A percentile compares a stretch with the other conserved stretches of the same genome.
Conservation (phyloP, 83 land plant species). For the Isoetes engelmannii region DNA sequence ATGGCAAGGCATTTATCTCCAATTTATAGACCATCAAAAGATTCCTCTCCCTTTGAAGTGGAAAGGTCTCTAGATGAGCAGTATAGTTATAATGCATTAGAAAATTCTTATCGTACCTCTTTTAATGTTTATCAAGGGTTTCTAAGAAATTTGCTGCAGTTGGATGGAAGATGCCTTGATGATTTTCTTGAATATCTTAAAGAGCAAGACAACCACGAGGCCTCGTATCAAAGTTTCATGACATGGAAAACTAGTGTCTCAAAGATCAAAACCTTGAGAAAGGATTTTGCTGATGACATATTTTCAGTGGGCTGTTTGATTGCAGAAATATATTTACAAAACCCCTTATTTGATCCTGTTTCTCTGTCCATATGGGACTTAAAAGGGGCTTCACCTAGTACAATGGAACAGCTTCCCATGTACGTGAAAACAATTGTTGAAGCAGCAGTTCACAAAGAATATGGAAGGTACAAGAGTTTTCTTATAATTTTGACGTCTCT, state of each 20-base stretch:
- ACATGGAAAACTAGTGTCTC: slow-evolving; percentile 50
- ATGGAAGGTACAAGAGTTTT: slow-evolving; percentile 43
- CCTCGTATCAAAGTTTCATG: slow-evolving; percentile 50
- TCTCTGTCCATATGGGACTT: slow-evolving; percentile 42
- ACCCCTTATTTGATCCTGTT: slow-evolving; percentile 69
- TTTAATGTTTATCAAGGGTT: background rate
- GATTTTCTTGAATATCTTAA: slow-evolving; percentile 33
- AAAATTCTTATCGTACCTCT: background rate
- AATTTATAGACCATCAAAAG: slow-evolving; percentile 24
- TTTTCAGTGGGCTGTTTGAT: slow-evolving; percentile 76
- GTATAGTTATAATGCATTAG: background rate
- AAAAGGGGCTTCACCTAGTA: slow-evolving; percentile 41
- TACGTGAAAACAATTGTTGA: slow-evolving; percentile 48
- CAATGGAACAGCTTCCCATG: slow-evolving; percentile 54
- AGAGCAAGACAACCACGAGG: slow-evolving; percentile 32
- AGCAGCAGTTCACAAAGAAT: slow-evolving; percentile 52
- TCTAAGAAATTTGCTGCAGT: slow-evolving; percentile 10
- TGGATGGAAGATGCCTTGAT: slow-evolving; percentile 24
- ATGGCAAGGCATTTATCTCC: slow-evolving; percentile 53
- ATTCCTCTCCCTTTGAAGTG: slow-evolving; percentile 4
- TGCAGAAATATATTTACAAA: slow-evolving; percentile 71
- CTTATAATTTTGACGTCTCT: background rate
- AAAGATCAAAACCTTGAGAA: slow-evolving; percentile 14
- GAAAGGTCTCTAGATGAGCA: slow-evolving; percentile 2
- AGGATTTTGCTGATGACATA: slow-evolving; percentile 48